Evolutionary conservation across 495 filamentous ascomycete genomes (phyloP).

Genomic region (Annulohypoxylon stygium): DNA sequence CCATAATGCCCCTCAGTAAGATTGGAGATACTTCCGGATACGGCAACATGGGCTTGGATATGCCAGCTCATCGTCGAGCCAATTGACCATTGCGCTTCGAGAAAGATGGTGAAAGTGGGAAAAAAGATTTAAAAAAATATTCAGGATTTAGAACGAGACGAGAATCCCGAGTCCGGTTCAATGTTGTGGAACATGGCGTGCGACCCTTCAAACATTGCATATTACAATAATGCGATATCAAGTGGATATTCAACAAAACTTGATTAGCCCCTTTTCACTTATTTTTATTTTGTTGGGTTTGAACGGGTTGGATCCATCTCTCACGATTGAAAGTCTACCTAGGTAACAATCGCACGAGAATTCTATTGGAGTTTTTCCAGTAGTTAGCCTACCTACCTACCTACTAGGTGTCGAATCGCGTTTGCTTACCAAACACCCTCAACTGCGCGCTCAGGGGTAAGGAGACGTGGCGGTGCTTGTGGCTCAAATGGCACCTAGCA

Average conservation of each 20-base stretch:
- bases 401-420: not conserved
- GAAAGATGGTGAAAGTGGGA: slow-evolving; percentile 32
- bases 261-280: not conserved
- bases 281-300: too few species aligned
- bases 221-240: not conserved
- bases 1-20: slow-evolving; percentile 37
- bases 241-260: not conserved
- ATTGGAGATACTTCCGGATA: slow-evolving; percentile 38
- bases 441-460: slow-evolving; percentile 19
- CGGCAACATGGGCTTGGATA: slow-evolving; percentile 29
- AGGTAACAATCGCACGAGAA: too few species aligned
- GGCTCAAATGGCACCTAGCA: slow-evolving; percentile 19
- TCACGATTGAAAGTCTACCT: not conserved
- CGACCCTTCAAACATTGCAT: slow-evolving; percentile 12
- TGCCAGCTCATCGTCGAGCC: slow-evolving; percentile 45
- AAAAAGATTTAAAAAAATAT: not conserved
- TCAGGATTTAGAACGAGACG: not conserved
- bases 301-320: not conserved
- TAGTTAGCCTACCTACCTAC: too few species aligned
- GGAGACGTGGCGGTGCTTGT: slow-evolving; percentile 38
- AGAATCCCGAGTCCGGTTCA: not conserved
- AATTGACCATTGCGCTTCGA: slow-evolving; percentile 40
- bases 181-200: slow-evolving; percentile 10
- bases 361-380: too few species aligned
- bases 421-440: not conserved